Base-by-base conservation (phyloP, 352 stramenopile species). In the Saprolegnia parasitica region DNA sequence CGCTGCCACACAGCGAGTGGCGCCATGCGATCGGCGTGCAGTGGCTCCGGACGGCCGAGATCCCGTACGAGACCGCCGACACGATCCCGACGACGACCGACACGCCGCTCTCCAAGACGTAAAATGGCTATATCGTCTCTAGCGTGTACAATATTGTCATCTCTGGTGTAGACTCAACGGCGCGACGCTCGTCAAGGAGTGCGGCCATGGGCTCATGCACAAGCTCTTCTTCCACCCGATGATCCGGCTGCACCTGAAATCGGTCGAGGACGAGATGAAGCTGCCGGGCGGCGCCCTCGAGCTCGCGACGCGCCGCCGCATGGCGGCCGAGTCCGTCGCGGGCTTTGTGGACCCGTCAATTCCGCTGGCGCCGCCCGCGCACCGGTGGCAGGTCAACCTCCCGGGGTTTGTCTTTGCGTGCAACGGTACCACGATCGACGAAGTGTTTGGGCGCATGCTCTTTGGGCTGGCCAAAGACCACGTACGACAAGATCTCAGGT, bases 31-130 rank as follows among this genome's bases (percentile, higher is more conserved):
- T 96, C 73, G 72, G 74, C 26, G 72, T 96, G 56, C 84, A 95
- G 40, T 96, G 87, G 87, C 75, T 96, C 32, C 82, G 84, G n/a
- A 91, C 91, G 20, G 94, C 86, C 50, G 86, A 96, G 61, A 93
- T 86, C 74, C 87, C 87, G 9, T 96, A 85, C 83, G 82, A 92
- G n/a, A 63, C 60, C 11, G 63, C 63, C 20, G 63, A 70, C 24
- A 70, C 63, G 39, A 60, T 70, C 37, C n/a, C 58, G 3, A 67
- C 58, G 4, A 21, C 32, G 74, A 81, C 9, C 55, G 91, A 9
- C 56, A 73, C 47, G 74, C 90, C 35, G 73, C 76, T 46, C 76
- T 68, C 62, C 15, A 68, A 58, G 56, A 55, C 47, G 47, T 55
- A 55, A 52, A 21, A n/a, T n/a, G 47, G 24, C 24, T 55, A 2